A percentile compares a stretch with the other conserved stretches of the same genome.
Evolutionary conservation across 257 asterid genomes (phyloP).

Genomic region (Mentha longifolia): DNA sequence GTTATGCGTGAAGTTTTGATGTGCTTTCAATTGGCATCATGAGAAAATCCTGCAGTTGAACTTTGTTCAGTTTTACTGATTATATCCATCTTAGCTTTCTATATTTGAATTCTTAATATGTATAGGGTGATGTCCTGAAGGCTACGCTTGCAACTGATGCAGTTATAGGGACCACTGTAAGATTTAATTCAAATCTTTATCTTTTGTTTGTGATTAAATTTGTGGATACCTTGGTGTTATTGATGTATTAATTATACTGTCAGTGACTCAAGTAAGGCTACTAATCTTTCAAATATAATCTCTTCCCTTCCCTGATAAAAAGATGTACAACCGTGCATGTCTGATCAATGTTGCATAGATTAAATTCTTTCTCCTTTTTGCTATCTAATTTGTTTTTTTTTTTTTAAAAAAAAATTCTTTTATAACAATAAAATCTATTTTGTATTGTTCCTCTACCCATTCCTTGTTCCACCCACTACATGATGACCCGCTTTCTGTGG

Average conservation of each 20-base stretch:
- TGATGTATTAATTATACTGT: background rate
- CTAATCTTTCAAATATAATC: constrained; percentile 6
- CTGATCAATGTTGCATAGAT: background rate
- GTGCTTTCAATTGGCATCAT: constrained; percentile 16
- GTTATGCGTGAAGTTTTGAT: constrained; percentile 15
- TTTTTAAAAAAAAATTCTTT: too few species aligned
- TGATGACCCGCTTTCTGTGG: background rate
- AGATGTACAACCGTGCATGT: constrained; percentile 13
- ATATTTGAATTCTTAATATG: constrained; percentile 10
- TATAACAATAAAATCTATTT: too few species aligned
- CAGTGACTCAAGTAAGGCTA: background rate
- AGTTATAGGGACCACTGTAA: constrained; percentile 79
- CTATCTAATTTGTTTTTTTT: background rate
- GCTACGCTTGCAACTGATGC: constrained; percentile 97
- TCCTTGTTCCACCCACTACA: background rate
- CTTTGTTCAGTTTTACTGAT: constrained; percentile 3
- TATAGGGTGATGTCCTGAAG: constrained; percentile 83
- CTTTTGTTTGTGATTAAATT: background rate
- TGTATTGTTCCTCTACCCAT: background rate
- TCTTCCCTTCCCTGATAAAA: constrained; percentile 7
- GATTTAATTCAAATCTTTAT: constrained; percentile 28
- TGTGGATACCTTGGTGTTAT: background rate
- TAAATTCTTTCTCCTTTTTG: background rate
- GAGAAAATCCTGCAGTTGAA: background rate
- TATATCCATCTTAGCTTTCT: constrained; percentile 16